Evolutionary conservation across 805 yeast genomes (phyloP).

Genomic region (Pichia pseudocactophila): DNA sequence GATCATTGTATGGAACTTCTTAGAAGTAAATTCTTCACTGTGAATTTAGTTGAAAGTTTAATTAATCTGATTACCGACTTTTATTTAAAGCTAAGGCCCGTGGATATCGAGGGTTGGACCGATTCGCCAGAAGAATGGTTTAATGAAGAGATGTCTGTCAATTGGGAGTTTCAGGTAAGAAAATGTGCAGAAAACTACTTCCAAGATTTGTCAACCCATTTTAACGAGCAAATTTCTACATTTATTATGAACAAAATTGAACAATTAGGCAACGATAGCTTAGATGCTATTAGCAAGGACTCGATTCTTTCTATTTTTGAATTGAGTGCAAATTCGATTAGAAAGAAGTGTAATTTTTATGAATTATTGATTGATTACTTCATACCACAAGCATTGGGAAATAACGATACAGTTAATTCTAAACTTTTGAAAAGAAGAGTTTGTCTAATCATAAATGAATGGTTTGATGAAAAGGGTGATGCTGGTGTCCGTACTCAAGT

Average conservation of each 20-base stretch:
- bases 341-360: conserved; percentile 61
- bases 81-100: conserved; percentile 66
- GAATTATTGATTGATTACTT: conserved; percentile 48
- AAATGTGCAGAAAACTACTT: conserved; percentile 84
- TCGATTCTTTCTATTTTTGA: conserved; percentile 79
- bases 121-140: conserved; percentile 91
- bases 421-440: conserved; percentile 69
- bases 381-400: conserved; percentile 52
- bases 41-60: conserved; percentile 44
- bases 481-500: conserved; percentile 43
- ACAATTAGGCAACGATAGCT: conserved; percentile 25
- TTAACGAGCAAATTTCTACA: conserved; percentile 44
- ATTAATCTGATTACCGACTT: conserved; percentile 61
- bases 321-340: conserved; percentile 57
- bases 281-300: conserved; percentile 61
- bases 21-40: conserved; percentile 48
- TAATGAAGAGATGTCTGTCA: conserved; percentile 63
- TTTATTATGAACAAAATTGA: conserved; percentile 54
- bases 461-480: conserved; percentile 38
- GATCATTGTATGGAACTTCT: conserved; percentile 46
- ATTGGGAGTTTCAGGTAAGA: conserved; percentile 77
- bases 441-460: conserved; percentile 67
- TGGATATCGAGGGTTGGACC: conserved; percentile 75
- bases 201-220: conserved; percentile 60
- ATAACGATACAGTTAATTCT: conserved; percentile 36